A percentile compares a stretch with the other conserved stretches of the same genome.
Conservation (phyloP, 2,329 filamentous ascomycete genomes). For the Pseudogymnoascus sp. region DNA sequence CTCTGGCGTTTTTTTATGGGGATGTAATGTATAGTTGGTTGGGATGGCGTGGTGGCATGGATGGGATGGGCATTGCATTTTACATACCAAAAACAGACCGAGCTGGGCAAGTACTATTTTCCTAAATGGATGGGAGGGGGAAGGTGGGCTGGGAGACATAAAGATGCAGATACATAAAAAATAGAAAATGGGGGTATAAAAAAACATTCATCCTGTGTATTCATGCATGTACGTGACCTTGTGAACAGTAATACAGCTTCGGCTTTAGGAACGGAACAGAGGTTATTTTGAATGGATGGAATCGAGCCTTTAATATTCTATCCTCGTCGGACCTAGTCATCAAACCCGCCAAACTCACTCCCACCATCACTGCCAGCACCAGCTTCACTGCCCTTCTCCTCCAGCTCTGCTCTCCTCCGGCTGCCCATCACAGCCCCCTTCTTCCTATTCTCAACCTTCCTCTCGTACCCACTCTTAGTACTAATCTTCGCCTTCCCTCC, state of each 20-base stretch:
- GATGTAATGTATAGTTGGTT: neutral
- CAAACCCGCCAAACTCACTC: slow-evolving; percentile 41
- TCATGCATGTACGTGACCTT: neutral
- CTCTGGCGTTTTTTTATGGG: neutral
- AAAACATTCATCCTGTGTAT: neutral
- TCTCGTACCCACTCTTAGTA: slow-evolving; percentile 69
- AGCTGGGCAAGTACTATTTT: slow-evolving; percentile 2
- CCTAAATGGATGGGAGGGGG: neutral
- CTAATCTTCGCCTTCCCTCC: slow-evolving; percentile 54
- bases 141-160: neutral
- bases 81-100: neutral
- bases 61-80: neutral
- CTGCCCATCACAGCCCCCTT: slow-evolving; percentile 54
- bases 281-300: neutral
- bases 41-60: neutral
- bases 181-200: neutral
- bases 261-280: no score
- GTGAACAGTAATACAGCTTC: neutral
- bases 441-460: slow-evolving; percentile 58
- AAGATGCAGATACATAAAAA: neutral
- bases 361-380: slow-evolving; percentile 17
- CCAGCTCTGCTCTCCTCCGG: slow-evolving; percentile 38
- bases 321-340: slow-evolving; percentile 26
- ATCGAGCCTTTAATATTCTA: neutral
- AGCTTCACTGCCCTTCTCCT: slow-evolving; percentile 27